Conservation (phyloP, 179 eudicot species). For the Vitellaria paradoxa region DNA sequence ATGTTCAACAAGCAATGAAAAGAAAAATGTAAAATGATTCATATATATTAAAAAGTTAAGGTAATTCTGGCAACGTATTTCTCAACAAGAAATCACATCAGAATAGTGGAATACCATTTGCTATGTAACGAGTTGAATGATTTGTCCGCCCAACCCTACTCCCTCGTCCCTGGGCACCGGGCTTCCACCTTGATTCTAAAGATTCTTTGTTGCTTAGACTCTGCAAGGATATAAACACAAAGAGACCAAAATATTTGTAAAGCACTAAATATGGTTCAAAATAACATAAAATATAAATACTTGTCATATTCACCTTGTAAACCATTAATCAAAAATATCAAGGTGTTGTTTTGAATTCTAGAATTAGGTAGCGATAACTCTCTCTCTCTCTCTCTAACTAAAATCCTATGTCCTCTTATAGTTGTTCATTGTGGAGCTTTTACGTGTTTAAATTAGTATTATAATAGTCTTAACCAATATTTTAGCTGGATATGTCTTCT, state of each 20-base stretch:
- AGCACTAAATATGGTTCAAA: not conserved
- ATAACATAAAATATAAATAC: not conserved
- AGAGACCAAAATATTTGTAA: not conserved
- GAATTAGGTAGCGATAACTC: not conserved
- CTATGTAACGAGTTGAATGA: constrained; percentile 38
- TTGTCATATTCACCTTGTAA: not conserved
- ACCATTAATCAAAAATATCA: not conserved
- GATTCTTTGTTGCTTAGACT: constrained; percentile 49
- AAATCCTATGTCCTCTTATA: not conserved
- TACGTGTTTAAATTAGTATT: not conserved
- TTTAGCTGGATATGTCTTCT: no score
- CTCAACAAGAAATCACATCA: not conserved
- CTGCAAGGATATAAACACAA: constrained; percentile 25
- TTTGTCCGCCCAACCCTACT: constrained; percentile 59
- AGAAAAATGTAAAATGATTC: not conserved
- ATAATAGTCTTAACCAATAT: not conserved
- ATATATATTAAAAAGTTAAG: not conserved
- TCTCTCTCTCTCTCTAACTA: not conserved
- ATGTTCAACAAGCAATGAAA: not conserved
- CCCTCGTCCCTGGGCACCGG: constrained; percentile 61
- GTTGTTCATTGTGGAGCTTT: not conserved
- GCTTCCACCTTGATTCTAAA: constrained; percentile 58
- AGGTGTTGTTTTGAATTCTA: not conserved
- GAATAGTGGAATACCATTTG: constrained; percentile 36
- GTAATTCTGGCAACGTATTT: not conserved